phyloP scores from a whole-genome alignment of 225 moss, liverwort and hornwort genomes.

The Pseudoscleropodium purum region DNA sequence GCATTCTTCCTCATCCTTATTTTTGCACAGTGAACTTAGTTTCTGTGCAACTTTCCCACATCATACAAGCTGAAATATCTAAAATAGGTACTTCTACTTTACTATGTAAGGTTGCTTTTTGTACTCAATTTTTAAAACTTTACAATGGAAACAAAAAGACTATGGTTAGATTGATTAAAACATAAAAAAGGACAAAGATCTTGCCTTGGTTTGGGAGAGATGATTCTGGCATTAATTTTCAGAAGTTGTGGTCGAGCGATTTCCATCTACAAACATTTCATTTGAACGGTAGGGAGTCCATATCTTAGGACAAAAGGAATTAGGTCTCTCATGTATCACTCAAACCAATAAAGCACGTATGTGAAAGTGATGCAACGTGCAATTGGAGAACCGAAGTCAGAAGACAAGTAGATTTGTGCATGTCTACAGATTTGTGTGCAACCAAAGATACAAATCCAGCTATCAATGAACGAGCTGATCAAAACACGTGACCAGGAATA shows the following conservation, averaged over 20 bases:
- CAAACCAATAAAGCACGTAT: not conserved
- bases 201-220: not conserved
- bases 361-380: not conserved
- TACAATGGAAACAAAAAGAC: not conserved
- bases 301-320: not conserved
- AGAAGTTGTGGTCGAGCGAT: not conserved
- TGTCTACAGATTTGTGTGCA: not conserved
- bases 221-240: not conserved
- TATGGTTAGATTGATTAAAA: not conserved
- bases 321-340: not conserved
- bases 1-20: too few relatives aligned
- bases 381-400: not conserved
- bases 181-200: not conserved
- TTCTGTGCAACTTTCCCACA: too few relatives aligned
- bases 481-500: not conserved
- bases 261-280: not conserved
- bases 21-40: too few relatives aligned
- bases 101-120: too few relatives aligned
- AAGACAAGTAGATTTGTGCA: not conserved
- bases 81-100: too few relatives aligned
- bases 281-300: not conserved
- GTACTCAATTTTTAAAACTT: not conserved
- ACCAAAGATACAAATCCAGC: not conserved
- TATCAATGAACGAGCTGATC: not conserved
- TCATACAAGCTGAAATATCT: too few relatives aligned